Evolutionary conservation across 2,329 filamentous ascomycete species (phyloP).

Genomic region (Talaromyces sp.): DNA sequence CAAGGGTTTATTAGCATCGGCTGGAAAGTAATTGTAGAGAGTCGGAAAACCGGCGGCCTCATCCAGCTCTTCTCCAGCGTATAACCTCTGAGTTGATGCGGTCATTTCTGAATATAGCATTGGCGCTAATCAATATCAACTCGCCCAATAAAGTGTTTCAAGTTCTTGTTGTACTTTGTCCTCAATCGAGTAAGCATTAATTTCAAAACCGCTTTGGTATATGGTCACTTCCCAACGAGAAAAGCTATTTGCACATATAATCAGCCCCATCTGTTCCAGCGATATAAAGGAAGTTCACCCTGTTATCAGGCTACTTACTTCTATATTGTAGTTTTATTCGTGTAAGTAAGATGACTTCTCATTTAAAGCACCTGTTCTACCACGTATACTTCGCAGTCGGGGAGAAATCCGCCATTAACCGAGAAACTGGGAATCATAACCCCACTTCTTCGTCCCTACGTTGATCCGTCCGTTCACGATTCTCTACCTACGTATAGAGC

Average conservation of each 20-base stretch:
- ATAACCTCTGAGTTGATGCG: constrained; percentile 8
- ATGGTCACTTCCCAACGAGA: background rate
- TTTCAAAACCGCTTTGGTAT: background rate
- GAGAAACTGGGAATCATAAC: background rate
- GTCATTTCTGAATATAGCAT: background rate
- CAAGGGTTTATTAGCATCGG: constrained; percentile 13
- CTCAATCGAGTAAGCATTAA: background rate
- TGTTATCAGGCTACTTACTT: background rate
- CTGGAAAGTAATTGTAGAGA: constrained; percentile 17
- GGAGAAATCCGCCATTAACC: background rate
- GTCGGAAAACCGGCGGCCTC: constrained; percentile 11
- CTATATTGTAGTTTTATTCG: background rate
- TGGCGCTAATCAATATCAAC: background rate
- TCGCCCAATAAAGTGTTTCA: background rate
- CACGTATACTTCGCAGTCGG: background rate
- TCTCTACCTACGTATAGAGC: no score
- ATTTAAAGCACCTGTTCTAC: no score
- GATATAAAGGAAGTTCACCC: background rate
- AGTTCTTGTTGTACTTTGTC: background rate
- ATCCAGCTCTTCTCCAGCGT: constrained; percentile 15
- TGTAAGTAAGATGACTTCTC: no score
- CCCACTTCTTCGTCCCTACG: no score
- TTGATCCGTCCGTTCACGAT: no score
- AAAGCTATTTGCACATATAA: background rate
- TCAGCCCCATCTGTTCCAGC: background rate